Conservation (phyloP, 2,329 filamentous ascomycete species). For the Microascus cirrosus region DNA sequence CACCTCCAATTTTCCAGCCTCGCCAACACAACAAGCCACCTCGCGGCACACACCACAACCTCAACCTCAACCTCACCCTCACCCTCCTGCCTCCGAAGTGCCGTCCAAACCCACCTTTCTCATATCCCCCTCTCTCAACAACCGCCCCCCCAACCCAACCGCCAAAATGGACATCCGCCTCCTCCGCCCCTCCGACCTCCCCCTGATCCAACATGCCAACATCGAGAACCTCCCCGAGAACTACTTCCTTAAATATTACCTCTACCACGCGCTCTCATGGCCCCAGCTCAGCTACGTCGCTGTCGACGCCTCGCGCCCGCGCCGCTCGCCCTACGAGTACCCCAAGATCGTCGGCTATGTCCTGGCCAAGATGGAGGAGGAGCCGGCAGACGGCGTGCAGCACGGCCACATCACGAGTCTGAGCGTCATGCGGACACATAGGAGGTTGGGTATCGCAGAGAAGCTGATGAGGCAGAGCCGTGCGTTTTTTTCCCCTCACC, state of each 20-base stretch:
- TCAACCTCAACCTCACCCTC: neutral
- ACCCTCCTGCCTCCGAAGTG: neutral
- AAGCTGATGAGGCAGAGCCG: constrained; percentile 95
- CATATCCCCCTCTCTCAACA: neutral
- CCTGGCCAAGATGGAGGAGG: constrained; percentile 99
- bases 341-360: constrained; percentile 98
- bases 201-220: constrained; percentile 93
- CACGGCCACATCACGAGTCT: constrained; percentile 95
- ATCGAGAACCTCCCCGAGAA: constrained; percentile 98
- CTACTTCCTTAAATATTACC: constrained; percentile 99
- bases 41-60: constrained; percentile 12
- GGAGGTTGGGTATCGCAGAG: constrained; percentile 84
- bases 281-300: constrained; percentile 94
- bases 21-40: constrained; percentile 2
- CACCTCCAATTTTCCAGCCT: constrained; percentile 12
- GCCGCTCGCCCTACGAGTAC: constrained; percentile 71
- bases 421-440: constrained; percentile 92
- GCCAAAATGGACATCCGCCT: constrained; percentile 76
- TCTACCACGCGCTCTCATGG: constrained; percentile 98
- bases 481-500: constrained; percentile 36
- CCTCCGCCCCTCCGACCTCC: constrained; percentile 72
- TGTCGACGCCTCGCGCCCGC: constrained; percentile 76
- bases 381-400: constrained; percentile 77
- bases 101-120: neutral
- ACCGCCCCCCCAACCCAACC: neutral